These are phyloP conservation scores for Solanum raphanifolium DNA, from an alignment of 257 asterid genomes.

Conservation along the genomic window DNA sequence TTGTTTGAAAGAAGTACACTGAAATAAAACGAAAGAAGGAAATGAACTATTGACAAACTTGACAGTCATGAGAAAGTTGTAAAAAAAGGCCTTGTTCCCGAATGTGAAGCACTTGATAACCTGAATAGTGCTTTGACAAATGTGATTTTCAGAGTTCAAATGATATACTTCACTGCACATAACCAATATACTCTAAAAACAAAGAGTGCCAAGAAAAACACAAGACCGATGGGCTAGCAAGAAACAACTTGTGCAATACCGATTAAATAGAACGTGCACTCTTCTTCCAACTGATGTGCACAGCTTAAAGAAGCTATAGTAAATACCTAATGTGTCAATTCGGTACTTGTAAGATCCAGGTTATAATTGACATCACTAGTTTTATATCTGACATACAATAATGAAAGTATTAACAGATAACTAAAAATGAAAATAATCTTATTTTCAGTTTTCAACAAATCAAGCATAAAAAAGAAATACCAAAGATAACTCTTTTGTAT, in stretches of 20 bases:
- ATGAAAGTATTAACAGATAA: not conserved
- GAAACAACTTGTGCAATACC: not conserved
- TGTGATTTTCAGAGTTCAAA: not conserved
- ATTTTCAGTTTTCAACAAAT: not conserved
- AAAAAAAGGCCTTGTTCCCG: not conserved
- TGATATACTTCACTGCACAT: not conserved
- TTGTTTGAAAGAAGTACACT: not conserved
- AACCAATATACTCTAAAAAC: not conserved
- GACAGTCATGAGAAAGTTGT: not conserved
- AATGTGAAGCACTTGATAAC: not conserved
- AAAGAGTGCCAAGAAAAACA: not conserved
- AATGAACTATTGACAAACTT: not conserved
- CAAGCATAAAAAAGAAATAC: not conserved
- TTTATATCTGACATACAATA: not conserved
- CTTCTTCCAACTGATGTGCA: not conserved
- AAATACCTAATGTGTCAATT: not conserved
- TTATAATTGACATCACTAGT: not conserved
- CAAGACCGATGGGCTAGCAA: not conserved
- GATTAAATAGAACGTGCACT: not conserved
- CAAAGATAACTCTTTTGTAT: not conserved
- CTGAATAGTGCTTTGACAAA: not conserved
- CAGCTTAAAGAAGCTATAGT: not conserved
- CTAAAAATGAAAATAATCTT: not conserved
- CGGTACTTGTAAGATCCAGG: not conserved
- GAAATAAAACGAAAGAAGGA: not conserved